Base-by-base conservation (phyloP, 768 basidiomycete species). In the Podaxis carcinomalis region DNA sequence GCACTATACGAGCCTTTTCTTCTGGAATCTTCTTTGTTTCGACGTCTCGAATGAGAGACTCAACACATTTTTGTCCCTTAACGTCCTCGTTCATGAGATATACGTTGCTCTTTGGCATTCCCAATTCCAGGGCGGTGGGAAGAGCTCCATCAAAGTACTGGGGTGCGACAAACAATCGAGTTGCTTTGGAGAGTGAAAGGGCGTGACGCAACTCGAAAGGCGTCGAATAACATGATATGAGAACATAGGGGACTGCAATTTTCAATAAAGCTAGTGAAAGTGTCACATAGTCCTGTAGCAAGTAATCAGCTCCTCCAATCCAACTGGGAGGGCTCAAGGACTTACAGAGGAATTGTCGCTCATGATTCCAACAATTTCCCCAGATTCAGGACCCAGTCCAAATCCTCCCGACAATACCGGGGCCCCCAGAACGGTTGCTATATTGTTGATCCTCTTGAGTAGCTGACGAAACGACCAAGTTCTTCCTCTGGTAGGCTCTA, bases 301-400 rank as follows among this genome's bases (percentile, higher is more conserved):
- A 28, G 23, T 53, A 59, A 35, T 16, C 51, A 39, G 54, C 7
- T 16, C 14, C 16, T 16, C 19, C 32, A 39, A 21, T 9, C 9
- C 23, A 28, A 28, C 6, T 28, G 28, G 28, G 28, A 16, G 35
- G 19, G 3, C 19, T n/a, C 19, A 13, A 39, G 21, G 5, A 11
- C 83, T 65, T 71, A 89, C 90, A 68, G 85, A 68, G 37, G 82
- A 85, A 66, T 91, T 92, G 46, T 86, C 79, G 68, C 82, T 83
- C 67, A 90, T 79, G 16, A 92, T 81, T 4, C 87, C 90, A 21
- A 90, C 76, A 23, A 89, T 81, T 57, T 88, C 85, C 0, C 75
- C 76, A 16, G 78, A 74, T 49, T 73, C 74, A 0, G 70, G 68
- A 6, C 70, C 66, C 11, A 91, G 68, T 0, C 81, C 87, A 1